Evolutionary conservation across 129 eudicot species (phyloP), one percentile per base, ranked within the genome.

Genomic region (Cynara cardunculus): DNA sequence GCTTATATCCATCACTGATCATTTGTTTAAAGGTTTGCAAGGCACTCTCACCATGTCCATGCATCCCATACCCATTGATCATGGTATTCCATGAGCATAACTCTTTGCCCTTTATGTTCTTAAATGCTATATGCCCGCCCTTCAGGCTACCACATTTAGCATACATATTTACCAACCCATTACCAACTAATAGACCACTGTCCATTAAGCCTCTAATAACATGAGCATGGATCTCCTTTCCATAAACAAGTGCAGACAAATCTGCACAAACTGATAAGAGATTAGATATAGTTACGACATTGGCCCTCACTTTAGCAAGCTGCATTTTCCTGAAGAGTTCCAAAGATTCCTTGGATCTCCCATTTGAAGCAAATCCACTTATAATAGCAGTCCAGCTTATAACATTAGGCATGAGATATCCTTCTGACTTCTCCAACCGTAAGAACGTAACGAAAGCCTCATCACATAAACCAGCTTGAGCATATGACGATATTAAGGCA

Each of bases 61-160:
- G 97, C 89, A 93, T 86, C 1, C 96, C 96, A 75, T 83, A 90
- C 31, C 93, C 97, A 28, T 88, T 81, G 76, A 93, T 93, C 96
- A 93, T 86, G 7, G 87, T 84, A 83, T 92, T 93, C 93, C 93
- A 93, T 9, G 92, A 85, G 65, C 78, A 72, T 75, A 86, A 64
- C 81, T 93, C 92, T 75, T 74, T 84, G 12, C 25, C 53, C 53
- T 64, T 76, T 35, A 85, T 84, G 53, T 74, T 77, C 75, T 86
- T 83, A 59, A 93, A 90, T 56, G 84, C 78, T 69, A 69, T 72
- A 53, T 80, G 65, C 62, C 85, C 96, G 59, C 78, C 61, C 53
- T 25, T 86, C 3, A 93, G 79, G 78, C 85, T 86, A 30, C 97
- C 97, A 41, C 92, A 93, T 84, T 89, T 93, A 24, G 87, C 81